Base-by-base conservation (phyloP, 73 alveolate genomes). In the Uronychia binucleata region DNA sequence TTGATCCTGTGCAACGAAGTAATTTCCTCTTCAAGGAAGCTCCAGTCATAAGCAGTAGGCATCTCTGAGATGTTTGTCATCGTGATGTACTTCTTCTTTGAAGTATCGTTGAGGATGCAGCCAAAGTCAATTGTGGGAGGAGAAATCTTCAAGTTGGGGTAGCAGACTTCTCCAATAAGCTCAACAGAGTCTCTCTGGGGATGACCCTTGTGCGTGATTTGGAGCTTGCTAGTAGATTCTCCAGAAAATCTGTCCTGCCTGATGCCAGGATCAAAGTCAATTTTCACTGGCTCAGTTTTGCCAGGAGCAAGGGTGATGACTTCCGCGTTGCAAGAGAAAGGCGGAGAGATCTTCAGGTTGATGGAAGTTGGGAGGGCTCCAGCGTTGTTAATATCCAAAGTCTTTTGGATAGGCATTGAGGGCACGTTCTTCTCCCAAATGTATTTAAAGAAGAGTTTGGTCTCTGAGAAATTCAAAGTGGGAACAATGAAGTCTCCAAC, bases 241-340 rank as follows among this genome's bases (percentile, higher is more conserved):
- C 98, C 99, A 28, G 99, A 95, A 31, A 95, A 95, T 84, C 99
- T 95, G 82, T 99, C 99, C 86, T 95, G 94, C 93, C 95, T 97
- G 91, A 91, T 97, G 59, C 99, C 98, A 26, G 99, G 99, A 84
- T 99, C 99, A 83, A 99, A 99, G 83, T 97, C 99, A 77, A 99
- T 98, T 79, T 92, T 92, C 13, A 96, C 96, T 57, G 92, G 91
- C 30, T 94, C 99, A 1, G 95, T 93, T 60, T 97, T 94, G 30
- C 95, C 94, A 58, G 99, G 98, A 34, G 96, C 98, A 0, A 98
- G 94, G 0, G 95, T 89, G 28, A 89, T 26, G 74, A 59, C 80
- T 57, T 89, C 95, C 31, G 95, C 75, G 26, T 83, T 80, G 74
- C 95, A 89, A n/a, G 88, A 60, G 89, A 89, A 89, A 0, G 95